phyloP scores from a whole-genome alignment of 2,329 filamentous ascomycete genomes.

The Lomentospora prolificans region DNA sequence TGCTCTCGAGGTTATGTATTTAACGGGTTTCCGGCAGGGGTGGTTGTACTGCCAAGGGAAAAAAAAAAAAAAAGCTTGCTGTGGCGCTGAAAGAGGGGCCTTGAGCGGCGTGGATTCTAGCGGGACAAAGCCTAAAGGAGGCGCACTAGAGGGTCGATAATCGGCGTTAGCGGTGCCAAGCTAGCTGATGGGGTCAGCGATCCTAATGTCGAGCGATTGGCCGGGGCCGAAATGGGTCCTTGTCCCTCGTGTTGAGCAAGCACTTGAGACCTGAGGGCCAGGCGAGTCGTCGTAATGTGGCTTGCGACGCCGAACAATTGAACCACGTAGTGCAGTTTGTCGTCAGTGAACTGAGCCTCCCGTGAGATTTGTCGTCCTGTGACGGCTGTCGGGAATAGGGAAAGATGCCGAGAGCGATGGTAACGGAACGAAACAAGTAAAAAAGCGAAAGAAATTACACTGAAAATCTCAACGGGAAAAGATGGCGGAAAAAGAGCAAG shows the following conservation, averaged over 20 bases:
- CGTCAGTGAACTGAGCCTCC: neutral
- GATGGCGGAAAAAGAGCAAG: neutral
- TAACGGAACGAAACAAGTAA: neutral
- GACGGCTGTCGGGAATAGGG: neutral
- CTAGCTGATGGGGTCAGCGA: constrained; percentile 1
- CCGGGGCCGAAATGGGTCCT: neutral
- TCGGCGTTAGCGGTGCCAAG: neutral
- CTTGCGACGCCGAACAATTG: neutral
- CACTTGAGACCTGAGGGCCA: neutral
- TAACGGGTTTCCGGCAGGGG: neutral
- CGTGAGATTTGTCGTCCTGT: neutral
- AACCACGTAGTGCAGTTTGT: neutral
- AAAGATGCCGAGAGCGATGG: neutral
- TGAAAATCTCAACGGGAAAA: neutral
- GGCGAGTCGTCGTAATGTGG: neutral
- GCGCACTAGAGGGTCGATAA: constrained; percentile 1
- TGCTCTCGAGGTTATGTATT: neutral
- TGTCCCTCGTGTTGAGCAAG: neutral
- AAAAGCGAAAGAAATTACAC: neutral
- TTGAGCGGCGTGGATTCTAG: neutral
- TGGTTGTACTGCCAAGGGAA: neutral
- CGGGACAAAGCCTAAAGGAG: neutral
- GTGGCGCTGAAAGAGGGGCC: neutral
- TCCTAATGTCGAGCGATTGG: constrained; percentile 1
- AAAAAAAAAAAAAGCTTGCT: neutral